These are phyloP conservation scores for Crucibulum laeve DNA, from an alignment of 768 basidiomycete genomes.

Conservation along the genomic window DNA sequence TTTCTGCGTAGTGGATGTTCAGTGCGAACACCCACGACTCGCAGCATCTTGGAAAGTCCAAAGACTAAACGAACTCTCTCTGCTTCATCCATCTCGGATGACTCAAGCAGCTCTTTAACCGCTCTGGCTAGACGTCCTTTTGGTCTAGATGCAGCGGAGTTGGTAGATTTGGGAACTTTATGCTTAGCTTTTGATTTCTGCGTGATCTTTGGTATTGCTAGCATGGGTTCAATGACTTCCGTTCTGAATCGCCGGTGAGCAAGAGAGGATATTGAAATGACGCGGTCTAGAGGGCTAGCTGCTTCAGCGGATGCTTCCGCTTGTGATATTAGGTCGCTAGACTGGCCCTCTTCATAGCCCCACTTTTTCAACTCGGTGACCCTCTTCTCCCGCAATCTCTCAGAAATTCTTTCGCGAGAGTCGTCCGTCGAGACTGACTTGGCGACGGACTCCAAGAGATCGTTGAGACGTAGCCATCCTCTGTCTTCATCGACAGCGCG, in stretches of 20 bases:
- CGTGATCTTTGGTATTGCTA: constrained; percentile 64
- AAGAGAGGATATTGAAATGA: constrained; percentile 59
- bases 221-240: constrained; percentile 66
- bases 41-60: constrained; percentile 48
- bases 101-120: constrained; percentile 60
- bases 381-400: constrained; percentile 53
- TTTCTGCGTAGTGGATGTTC: constrained; percentile 69
- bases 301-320: constrained; percentile 75
- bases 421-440: constrained; percentile 45
- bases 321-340: constrained; percentile 40
- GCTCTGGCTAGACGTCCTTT: constrained; percentile 69
- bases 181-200: constrained; percentile 47
- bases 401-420: constrained; percentile 57
- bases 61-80: constrained; percentile 41
- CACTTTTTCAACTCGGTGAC: constrained; percentile 65
- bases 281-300: constrained; percentile 61
- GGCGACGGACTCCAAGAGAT: constrained; percentile 59
- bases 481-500: constrained; percentile 75
- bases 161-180: constrained; percentile 38
- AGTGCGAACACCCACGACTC: constrained; percentile 49
- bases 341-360: constrained; percentile 56
- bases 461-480: constrained; percentile 69
- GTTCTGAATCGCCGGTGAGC: constrained; percentile 70
- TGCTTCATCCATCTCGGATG: constrained; percentile 38
- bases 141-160: constrained; percentile 40